Evolutionary conservation across 495 filamentous ascomycete species (phyloP).

Genomic region (Durotheca rogersii): DNA sequence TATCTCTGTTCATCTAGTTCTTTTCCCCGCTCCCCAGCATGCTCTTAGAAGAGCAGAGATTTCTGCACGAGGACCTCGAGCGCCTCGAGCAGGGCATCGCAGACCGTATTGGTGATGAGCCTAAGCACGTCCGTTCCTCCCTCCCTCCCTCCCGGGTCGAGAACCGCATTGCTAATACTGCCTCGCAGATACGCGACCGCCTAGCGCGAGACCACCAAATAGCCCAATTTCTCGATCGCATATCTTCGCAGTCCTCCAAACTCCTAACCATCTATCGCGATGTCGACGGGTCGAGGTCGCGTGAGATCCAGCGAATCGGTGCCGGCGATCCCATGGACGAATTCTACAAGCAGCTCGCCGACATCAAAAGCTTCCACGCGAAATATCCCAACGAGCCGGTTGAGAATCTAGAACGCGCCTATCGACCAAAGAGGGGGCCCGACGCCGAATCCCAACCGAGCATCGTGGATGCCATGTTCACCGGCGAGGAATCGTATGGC

Average conservation of each 20-base stretch:
- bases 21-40: conserved; percentile 46
- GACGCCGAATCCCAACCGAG: conserved; percentile 67
- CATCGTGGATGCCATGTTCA: conserved; percentile 88
- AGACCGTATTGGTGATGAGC: conserved; percentile 84
- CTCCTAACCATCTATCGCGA: conserved; percentile 85
- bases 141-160: conserved; percentile 1
- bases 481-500: conserved; percentile 89
- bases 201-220: conserved; percentile 89
- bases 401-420: conserved; percentile 91
- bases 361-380: conserved; percentile 83
- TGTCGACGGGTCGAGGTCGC: conserved; percentile 64
- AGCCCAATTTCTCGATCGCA: conserved; percentile 77
- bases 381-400: conserved; percentile 92
- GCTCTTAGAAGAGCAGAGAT: conserved; percentile 89
- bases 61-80: conserved; percentile 93
- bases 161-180: conserved; percentile 36
- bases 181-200: conserved; percentile 72
- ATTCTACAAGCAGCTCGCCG: conserved; percentile 81
- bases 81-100: conserved; percentile 90
- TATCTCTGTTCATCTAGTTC: neutral
- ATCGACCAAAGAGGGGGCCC: conserved; percentile 62
- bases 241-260: conserved; percentile 79
- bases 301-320: conserved; percentile 80
- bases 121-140: conserved; percentile 76
- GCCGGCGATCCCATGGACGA: conserved; percentile 88